These are phyloP conservation scores for Kodamaea leandrae DNA, from an alignment of 805 yeast genomes.

Conservation along the genomic window DNA sequence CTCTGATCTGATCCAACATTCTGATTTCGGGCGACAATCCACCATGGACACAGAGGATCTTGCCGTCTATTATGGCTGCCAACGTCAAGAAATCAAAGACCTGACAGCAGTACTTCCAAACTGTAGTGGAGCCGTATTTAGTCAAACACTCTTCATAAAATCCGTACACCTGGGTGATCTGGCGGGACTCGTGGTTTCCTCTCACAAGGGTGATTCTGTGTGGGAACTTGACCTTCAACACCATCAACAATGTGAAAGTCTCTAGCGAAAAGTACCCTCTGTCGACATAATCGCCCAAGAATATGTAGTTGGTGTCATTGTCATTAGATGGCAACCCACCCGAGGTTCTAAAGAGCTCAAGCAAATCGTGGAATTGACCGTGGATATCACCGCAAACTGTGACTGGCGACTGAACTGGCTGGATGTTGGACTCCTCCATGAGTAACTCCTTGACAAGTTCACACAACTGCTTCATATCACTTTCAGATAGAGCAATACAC, in stretches of 20 bases:
- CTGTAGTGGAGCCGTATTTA: conserved; percentile 91
- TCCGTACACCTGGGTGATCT: conserved; percentile 98
- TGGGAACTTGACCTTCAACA: conserved; percentile 86
- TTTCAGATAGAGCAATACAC: conserved; percentile 83
- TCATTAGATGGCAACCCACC: conserved; percentile 90
- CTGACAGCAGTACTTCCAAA: conserved; percentile 95
- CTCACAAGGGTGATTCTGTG: conserved; percentile 83
- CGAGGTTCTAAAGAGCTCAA: conserved; percentile 83
- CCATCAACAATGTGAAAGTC: conserved; percentile 91
- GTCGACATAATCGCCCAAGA: conserved; percentile 95
- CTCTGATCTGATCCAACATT: conserved; percentile 95
- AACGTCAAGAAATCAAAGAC: conserved; percentile 91
- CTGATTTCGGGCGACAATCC: conserved; percentile 96
- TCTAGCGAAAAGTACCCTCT: conserved; percentile 95
- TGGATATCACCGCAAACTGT: conserved; percentile 97
- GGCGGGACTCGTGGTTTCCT: conserved; percentile 97
- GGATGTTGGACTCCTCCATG: conserved; percentile 95
- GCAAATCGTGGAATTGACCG: conserved; percentile 93
- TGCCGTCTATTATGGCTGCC: conserved; percentile 95
- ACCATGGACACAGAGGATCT: conserved; percentile 93
- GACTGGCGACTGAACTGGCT: conserved; percentile 90
- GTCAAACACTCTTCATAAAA: conserved; percentile 94
- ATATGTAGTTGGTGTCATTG: conserved; percentile 63
- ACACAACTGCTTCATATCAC: conserved; percentile 94
- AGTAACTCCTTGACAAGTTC: conserved; percentile 90